Conservation (phyloP, 2,329 filamentous ascomycete genomes). For the Spiromastix sp. region DNA sequence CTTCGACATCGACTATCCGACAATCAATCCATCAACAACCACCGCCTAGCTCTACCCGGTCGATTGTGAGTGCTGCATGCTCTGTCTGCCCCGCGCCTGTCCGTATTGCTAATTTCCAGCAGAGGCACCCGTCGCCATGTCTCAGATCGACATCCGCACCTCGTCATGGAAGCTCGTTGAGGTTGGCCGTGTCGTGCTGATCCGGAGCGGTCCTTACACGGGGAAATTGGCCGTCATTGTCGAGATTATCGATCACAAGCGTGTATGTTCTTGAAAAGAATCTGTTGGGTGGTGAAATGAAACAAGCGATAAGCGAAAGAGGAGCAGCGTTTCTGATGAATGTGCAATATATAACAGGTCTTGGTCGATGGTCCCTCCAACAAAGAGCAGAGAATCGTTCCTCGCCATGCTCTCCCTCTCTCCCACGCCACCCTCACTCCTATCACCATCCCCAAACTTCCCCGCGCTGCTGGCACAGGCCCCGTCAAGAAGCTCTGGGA, state of each 20-base stretch:
- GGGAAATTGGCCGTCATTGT: conserved; percentile 89
- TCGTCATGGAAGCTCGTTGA: conserved; percentile 93
- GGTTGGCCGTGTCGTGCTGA: conserved; percentile 93
- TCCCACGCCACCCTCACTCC: conserved; percentile 78
- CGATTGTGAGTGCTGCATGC: conserved; percentile 12
- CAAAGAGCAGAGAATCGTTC: conserved; percentile 66
- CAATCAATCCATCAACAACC: conserved; percentile 9
- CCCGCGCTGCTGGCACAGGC: conserved; percentile 72
- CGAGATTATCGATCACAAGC: conserved; percentile 99
- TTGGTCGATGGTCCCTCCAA: conserved; percentile 90
- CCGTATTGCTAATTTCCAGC: conserved; percentile 5
- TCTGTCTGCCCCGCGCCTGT: neutral
- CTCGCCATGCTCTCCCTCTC: conserved; percentile 78
- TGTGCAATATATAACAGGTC: conserved; percentile 48
- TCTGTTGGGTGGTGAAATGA: conserved; percentile 1
- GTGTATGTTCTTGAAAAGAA: conserved; percentile 58
- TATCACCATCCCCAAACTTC: conserved; percentile 75
- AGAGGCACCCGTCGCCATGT: conserved; percentile 59
- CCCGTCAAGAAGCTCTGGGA: conserved; percentile 83
- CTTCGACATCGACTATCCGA: conserved; percentile 15
- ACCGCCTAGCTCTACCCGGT: conserved; percentile 10
- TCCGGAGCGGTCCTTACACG: conserved; percentile 69
- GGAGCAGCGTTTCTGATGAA: conserved; percentile 5
- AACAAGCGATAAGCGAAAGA: conserved; percentile 8
- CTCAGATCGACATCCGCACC: conserved; percentile 70